Evolutionary conservation across 352 stramenopile genomes (phyloP), one percentile per base, ranked within the genome.

Genomic region (Pseudoperonospora humuli): DNA sequence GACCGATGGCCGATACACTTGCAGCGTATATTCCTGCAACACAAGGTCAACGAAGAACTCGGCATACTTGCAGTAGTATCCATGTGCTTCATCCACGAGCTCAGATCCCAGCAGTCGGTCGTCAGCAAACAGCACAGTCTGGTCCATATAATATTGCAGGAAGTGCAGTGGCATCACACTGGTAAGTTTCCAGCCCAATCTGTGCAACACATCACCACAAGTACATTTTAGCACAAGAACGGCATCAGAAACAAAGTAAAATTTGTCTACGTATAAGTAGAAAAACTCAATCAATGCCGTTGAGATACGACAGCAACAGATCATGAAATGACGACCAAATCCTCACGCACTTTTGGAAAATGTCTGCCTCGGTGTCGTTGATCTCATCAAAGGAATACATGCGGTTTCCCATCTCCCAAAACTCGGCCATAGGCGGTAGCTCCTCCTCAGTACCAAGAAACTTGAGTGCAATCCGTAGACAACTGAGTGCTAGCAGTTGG

Each of bases 1-100:
- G 9, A 94, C 62, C 0, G 82, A 94, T 21, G 82, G 82, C 2
- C 78, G 75, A 46, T 84, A 94, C 11, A 83, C 75, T 35, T 89
- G 77, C 35, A 94, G 76, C 40, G 73, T 59, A 55, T 92, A 89
- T 50, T 92, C 82, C 56, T 88, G 75, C 18, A 93, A 53, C 33
- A 75, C 84, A n/a, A 93, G 61, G 36, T 93, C 78, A 25, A 84
- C 72, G 18, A 93, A 86, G 45, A 90, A 90, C 42, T 91, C 81
- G 50, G 77, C 74, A 58, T 91, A 90, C 37, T 90, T 90, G 60
- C 64, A 63, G 50, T 86, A 88, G 44, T 91, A 90, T 35, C 67
- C 67, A 50, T 80, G 64, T 31, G 78, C 73, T 54, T 91, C 75
- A 47, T 88, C 73, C 33, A 84, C 70, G 4, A 93, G 61, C 25